A percentile compares a stretch with the other conserved stretches of the same genome.
Conservation (phyloP, 129 eudicot genomes). For the Glebionis coronaria region DNA sequence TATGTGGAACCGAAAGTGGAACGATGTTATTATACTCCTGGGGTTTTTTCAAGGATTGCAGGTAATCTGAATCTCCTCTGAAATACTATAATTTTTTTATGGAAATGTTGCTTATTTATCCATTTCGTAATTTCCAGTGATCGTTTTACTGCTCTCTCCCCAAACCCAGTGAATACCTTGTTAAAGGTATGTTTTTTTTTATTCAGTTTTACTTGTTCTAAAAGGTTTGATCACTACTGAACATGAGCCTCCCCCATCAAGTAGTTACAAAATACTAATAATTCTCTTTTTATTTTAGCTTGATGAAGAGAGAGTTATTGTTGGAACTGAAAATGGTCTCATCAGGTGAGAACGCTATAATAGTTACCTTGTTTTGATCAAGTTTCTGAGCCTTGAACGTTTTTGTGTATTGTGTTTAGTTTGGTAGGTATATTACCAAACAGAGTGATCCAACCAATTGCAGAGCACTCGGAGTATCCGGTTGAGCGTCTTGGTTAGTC, state of each 20-base stretch:
- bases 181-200: constrained; percentile 59
- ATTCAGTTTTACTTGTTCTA: background rate
- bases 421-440: constrained; percentile 94
- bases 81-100: background rate
- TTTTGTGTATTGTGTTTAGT: constrained; percentile 37
- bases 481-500: constrained; percentile 94
- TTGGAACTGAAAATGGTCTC: constrained; percentile 87
- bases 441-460: constrained; percentile 94
- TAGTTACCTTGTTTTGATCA: background rate
- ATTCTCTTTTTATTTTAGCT: constrained; percentile 41
- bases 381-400: constrained; percentile 17
- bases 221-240: background rate
- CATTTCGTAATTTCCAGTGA: constrained; percentile 48
- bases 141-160: constrained; percentile 81
- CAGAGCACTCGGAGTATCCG: constrained; percentile 94
- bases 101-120: constrained; percentile 4
- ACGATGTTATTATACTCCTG: constrained; percentile 85
- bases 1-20: constrained; percentile 93
- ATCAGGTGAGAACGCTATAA: constrained; percentile 53
- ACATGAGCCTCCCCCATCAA: background rate
- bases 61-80: constrained; percentile 40
- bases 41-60: constrained; percentile 99
- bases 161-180: constrained; percentile 84
- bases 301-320: constrained; percentile 88
- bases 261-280: constrained; percentile 7